Evolutionary conservation across 257 asterid species (phyloP), one percentile per base, ranked within the genome.

Genomic region (Ligustrum vulgare): DNA sequence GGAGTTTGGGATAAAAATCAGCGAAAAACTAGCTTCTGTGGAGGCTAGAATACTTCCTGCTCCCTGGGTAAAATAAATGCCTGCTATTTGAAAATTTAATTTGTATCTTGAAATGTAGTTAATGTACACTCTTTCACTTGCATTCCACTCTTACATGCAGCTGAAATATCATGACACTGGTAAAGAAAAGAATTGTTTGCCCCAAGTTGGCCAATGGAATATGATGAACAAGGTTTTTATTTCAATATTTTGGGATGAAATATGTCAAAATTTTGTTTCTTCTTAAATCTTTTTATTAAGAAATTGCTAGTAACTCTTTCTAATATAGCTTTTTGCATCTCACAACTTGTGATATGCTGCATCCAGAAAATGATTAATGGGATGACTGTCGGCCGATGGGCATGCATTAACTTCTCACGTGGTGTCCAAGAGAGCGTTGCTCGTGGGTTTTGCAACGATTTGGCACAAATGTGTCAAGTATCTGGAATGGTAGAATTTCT

Each of bases 151-250:
- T 72, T 71, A 20, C 67, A 15, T 76, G 77, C 88, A 96, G 99
- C 84, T 96, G 80, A 96, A 96, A 86, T 96, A 91, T 79, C 97
- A 93, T 8, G 97, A 96, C 75, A 87, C 87, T 0, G 99, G 99
- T 36, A 96, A 91, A 82, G 99, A 96, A 80, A 96, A 90, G 80
- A 98, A 96, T 70, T 96, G 99, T 75, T 74, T 96, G 75, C 99
- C 98, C 15, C 99, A 96, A 78, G 97, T 96, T 25, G 99, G 99
- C 78, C 99, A 96, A 76, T 96, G 99, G 99, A 96, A 96, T 72
- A 96, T 93, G 99, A 88, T 91, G 95, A 96, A 96, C 77, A 96
- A 96, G 99, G 99, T 96, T 36, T 76, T 32, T 16, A 43, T 60
- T 58, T 69, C 25, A 8, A 25, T 67, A 28, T 41, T 58, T 71